Evolutionary conservation across 139 green algal species (phyloP).

Genomic region (Auxenochlorella pyrenoidosa): DNA sequence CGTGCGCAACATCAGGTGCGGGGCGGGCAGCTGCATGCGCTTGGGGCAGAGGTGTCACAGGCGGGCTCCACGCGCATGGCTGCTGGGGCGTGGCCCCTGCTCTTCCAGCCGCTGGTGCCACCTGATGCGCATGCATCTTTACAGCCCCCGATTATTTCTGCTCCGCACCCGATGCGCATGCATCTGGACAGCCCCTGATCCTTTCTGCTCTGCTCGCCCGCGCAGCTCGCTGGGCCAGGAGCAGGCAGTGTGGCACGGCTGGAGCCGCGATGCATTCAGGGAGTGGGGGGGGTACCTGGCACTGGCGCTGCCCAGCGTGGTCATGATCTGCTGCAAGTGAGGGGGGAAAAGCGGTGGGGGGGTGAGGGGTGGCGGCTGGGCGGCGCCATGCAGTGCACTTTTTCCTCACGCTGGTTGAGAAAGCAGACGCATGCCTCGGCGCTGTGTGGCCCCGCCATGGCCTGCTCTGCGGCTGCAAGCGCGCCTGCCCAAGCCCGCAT

Average conservation of each 20-base stretch:
- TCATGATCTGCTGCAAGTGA: conserved; percentile 36
- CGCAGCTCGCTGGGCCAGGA: conserved; percentile 2
- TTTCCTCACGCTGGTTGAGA: background rate
- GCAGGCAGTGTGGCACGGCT: background rate
- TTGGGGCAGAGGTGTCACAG: too few species aligned
- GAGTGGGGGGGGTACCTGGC: conserved; percentile 11
- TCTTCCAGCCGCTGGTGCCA: too few species aligned
- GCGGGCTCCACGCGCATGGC: too few species aligned
- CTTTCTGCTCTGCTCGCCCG: background rate
- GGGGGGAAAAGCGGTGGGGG: too few species aligned
- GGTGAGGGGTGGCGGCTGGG: too few species aligned
- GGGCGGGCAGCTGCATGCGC: background rate
- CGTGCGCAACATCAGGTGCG: background rate
- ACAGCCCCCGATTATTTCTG: too few species aligned
- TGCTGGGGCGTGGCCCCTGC: too few species aligned
- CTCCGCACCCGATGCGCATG: background rate
- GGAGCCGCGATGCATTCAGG: background rate
- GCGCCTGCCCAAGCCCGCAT: too few species aligned
- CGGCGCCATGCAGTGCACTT: too few species aligned
- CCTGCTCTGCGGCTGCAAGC: background rate
- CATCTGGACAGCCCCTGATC: background rate
- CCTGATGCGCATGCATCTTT: too few species aligned
- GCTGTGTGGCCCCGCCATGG: too few species aligned
- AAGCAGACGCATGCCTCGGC: too few species aligned
- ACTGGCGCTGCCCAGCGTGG: background rate